These are phyloP conservation scores for Coleophoma cylindrospora DNA, from an alignment of 2,329 filamentous ascomycete species.

Conservation along the genomic window DNA sequence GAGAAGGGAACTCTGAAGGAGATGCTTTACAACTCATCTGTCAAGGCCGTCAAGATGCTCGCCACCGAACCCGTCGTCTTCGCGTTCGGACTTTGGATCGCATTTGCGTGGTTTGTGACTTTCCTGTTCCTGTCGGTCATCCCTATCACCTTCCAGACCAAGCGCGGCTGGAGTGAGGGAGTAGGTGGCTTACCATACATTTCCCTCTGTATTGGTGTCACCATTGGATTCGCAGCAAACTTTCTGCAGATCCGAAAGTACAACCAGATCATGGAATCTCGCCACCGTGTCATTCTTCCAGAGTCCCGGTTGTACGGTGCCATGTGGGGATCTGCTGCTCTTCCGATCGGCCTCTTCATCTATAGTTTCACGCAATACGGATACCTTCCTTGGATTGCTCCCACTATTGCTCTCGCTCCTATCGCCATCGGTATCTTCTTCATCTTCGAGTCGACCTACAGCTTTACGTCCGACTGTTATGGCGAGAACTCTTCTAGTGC, in stretches of 20 bases:
- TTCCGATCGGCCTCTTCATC: constrained; percentile 74
- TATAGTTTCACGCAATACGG: constrained; percentile 57
- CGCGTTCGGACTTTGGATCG: constrained; percentile 82
- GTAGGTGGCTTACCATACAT: constrained; percentile 60
- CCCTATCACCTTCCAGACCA: constrained; percentile 68
- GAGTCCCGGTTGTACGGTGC: constrained; percentile 79
- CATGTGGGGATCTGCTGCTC: constrained; percentile 66
- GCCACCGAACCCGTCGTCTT: constrained; percentile 74
- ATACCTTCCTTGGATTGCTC: constrained; percentile 54
- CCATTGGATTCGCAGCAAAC: constrained; percentile 31
- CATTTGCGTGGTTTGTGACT: constrained; percentile 82
- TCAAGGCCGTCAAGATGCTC: constrained; percentile 67
- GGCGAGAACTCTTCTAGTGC: constrained; percentile 79
- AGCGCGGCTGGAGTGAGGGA: constrained; percentile 57
- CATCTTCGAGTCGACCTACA: constrained; percentile 82
- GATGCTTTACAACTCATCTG: constrained; percentile 69
- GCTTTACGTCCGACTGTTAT: constrained; percentile 85
- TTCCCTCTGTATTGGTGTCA: constrained; percentile 31
- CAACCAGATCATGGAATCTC: constrained; percentile 30
- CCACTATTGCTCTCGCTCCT: constrained; percentile 53
- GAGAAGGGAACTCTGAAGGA: constrained; percentile 47
- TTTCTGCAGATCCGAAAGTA: constrained; percentile 40
- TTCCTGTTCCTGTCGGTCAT: constrained; percentile 80
- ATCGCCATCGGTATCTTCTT: constrained; percentile 72
- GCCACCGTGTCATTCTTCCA: constrained; percentile 34